phyloP scores from a whole-genome alignment of 345 rosid species.

The Brassica carinata region DNA sequence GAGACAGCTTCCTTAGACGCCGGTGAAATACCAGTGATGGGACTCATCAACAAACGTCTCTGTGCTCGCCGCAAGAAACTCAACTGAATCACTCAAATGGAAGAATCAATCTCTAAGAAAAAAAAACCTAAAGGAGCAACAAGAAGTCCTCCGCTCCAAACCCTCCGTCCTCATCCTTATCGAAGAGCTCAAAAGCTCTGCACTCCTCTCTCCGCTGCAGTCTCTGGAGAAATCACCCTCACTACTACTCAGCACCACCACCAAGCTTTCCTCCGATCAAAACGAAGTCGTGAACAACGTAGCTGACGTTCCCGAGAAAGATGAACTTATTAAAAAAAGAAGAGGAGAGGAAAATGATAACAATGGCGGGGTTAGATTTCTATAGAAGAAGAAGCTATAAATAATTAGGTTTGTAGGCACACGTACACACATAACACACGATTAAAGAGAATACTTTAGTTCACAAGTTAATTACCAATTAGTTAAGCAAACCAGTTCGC shows the following conservation, averaged over 20 bases:
- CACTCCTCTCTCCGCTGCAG: constrained; percentile 58
- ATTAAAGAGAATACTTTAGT: not conserved
- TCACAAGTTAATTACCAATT: not conserved
- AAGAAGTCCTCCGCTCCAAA: constrained; percentile 81
- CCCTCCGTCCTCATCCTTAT: constrained; percentile 60
- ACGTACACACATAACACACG: not conserved
- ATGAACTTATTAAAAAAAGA: not conserved
- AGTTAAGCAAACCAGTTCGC: not conserved
- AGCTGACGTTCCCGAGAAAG: constrained; percentile 9
- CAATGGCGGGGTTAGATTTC: not conserved
- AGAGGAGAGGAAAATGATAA: not conserved
- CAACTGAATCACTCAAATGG: constrained; percentile 81
- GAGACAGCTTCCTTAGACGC: constrained; percentile 53
- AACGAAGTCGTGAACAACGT: not conserved
- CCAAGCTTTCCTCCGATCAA: constrained; percentile 6
- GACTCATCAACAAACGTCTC: constrained; percentile 82
- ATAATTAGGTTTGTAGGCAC: not conserved
- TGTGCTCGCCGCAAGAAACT: constrained; percentile 83
- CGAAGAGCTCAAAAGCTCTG: constrained; percentile 91
- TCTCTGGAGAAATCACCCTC: constrained; percentile 68
- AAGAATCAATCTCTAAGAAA: constrained; percentile 70
- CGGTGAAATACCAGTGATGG: constrained; percentile 71
- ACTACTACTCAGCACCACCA: constrained; percentile 33
- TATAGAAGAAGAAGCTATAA: not conserved
- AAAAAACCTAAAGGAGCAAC: constrained; percentile 74